Evolutionary conservation across 495 filamentous ascomycete genomes (phyloP).

Genomic region (Penicillium paradoxum): DNA sequence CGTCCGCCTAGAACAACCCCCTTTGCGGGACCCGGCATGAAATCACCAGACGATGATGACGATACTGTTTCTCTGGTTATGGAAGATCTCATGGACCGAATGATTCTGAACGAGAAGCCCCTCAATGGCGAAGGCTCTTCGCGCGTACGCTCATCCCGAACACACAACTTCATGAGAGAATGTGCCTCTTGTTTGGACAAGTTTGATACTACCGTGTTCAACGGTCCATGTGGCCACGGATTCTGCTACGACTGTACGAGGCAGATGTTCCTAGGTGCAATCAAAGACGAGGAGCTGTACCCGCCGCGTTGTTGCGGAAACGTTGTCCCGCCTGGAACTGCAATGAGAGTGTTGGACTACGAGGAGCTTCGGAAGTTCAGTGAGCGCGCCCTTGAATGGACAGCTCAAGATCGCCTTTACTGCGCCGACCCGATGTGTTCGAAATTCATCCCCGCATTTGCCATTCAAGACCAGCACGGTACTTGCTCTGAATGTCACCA

Average conservation of each 20-base stretch:
- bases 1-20: neutral
- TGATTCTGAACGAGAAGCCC: neutral
- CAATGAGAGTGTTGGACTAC: conserved; percentile 6
- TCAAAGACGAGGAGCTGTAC: conserved; percentile 21
- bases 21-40: neutral
- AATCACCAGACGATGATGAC: neutral
- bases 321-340: conserved; percentile 1
- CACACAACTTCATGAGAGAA: neutral
- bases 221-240: conserved; percentile 9
- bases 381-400: conserved; percentile 15
- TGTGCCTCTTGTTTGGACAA: conserved; percentile 14
- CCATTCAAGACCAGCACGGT: conserved; percentile 9
- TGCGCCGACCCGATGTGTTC: conserved; percentile 17
- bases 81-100: neutral
- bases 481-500: conserved; percentile 13
- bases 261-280: conserved; percentile 16
- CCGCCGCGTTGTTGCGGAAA: conserved; percentile 16
- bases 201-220: neutral
- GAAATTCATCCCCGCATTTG: conserved; percentile 15
- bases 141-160: neutral
- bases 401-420: conserved; percentile 15
- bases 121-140: neutral
- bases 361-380: conserved; percentile 10
- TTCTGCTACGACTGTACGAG: conserved; percentile 13
- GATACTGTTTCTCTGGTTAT: neutral